Conservation (phyloP, 345 rosid genomes). For the Rhodomyrtus tomentosa region DNA sequence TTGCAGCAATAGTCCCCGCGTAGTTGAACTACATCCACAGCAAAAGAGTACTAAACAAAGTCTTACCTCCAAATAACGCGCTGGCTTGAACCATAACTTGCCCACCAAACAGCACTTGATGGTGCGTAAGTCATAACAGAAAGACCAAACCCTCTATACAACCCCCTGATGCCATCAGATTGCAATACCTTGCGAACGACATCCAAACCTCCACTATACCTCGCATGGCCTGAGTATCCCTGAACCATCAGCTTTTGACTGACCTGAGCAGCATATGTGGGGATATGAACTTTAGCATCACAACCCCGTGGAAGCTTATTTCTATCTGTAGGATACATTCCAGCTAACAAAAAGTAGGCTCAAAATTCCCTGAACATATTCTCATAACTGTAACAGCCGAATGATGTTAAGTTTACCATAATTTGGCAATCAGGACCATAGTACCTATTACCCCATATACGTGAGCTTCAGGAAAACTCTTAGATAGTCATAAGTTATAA, state of each 20-base stretch:
- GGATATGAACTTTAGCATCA: neutral
- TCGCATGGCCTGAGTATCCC: slow-evolving; percentile 90
- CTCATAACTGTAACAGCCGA: neutral
- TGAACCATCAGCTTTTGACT: slow-evolving; percentile 99
- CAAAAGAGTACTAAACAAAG: neutral
- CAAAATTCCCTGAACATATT: neutral
- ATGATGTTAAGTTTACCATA: neutral
- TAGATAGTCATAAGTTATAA: neutral
- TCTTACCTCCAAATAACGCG: slow-evolving; percentile 88
- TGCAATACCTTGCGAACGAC: slow-evolving; percentile 74
- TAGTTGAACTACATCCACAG: neutral
- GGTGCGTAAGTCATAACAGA: slow-evolving; percentile 94
- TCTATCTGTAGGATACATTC: neutral
- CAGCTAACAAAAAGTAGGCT: neutral
- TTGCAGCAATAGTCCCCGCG: neutral
- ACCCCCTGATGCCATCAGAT: slow-evolving; percentile 73
- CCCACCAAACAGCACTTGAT: slow-evolving; percentile 99
- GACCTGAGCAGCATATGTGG: slow-evolving; percentile 33
- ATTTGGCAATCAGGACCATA: neutral
- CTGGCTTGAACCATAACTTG: slow-evolving; percentile 94
- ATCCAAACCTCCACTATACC: slow-evolving; percentile 82
- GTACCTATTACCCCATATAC: neutral
- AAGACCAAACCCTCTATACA: slow-evolving; percentile 91
- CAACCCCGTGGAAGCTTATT: neutral
- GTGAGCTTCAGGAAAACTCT: neutral